These are phyloP conservation scores for Pseudogymnoascus sp. DNA, from an alignment of 2,329 filamentous ascomycete species.

Conservation along the genomic window DNA sequence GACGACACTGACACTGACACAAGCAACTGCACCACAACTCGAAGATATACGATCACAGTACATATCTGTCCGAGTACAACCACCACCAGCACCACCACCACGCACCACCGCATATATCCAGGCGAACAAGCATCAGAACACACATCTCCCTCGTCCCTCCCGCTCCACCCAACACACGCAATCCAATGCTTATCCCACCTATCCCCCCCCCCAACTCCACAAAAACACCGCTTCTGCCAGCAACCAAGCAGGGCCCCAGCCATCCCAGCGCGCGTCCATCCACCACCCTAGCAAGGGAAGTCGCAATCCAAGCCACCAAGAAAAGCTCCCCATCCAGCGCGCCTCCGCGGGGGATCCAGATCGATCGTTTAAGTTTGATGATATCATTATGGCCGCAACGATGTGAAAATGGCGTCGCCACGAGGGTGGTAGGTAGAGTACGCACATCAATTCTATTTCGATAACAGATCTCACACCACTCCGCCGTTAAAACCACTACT, in stretches of 20 bases:
- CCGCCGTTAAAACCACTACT: neutral
- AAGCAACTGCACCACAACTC: neutral
- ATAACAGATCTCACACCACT: neutral
- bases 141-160: neutral
- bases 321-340: neutral
- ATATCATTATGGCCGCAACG: neutral
- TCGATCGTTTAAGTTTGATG: neutral
- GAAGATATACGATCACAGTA: neutral
- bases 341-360: neutral
- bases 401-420: neutral
- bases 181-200: neutral
- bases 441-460: neutral
- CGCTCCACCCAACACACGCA: neutral
- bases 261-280: neutral
- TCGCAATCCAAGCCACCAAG: neutral
- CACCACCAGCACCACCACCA: neutral
- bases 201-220: neutral
- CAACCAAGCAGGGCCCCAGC: neutral
- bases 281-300: neutral
- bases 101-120: neutral
- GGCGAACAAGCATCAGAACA: neutral
- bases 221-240: neutral
- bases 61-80: neutral
- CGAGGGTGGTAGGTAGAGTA: neutral
- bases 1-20: neutral